Percentiles rank a stretch among this genome's conserved stretches.
Evolutionary conservation across 805 yeast species (phyloP).

Genomic region (Lachancea thermotolerans): DNA sequence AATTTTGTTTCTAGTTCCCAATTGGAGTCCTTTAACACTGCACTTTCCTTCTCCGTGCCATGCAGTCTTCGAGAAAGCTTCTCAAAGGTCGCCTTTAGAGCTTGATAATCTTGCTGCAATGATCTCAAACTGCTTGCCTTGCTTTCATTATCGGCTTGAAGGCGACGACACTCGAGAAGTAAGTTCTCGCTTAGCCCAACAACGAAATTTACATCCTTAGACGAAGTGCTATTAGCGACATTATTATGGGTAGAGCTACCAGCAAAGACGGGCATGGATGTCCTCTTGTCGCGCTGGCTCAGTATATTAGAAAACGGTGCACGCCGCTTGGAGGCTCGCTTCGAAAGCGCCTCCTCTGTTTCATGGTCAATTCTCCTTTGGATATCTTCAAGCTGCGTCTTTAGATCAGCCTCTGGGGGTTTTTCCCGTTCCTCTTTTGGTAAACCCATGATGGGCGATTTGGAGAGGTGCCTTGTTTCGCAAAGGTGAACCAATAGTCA

Average conservation of each 20-base stretch:
- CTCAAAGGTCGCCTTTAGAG: constrained; percentile 17
- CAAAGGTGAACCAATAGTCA: not conserved
- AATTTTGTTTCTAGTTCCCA: constrained; percentile 59
- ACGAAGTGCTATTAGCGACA: constrained; percentile 25
- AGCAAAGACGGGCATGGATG: constrained; percentile 20
- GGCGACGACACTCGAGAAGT: constrained; percentile 60
- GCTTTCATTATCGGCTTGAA: constrained; percentile 55
- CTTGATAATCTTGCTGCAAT: constrained; percentile 38
- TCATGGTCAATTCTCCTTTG: constrained; percentile 18
- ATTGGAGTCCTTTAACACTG: constrained; percentile 48
- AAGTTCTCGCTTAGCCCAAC: constrained; percentile 70
- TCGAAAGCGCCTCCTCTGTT: constrained; percentile 8
- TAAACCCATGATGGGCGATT: not conserved
- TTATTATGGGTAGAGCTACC: constrained; percentile 24
- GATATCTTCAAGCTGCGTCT: constrained; percentile 19
- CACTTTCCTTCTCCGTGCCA: constrained; percentile 30
- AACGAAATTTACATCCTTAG: constrained; percentile 63
- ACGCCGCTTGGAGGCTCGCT: not conserved
- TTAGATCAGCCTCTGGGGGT: constrained; percentile 3
- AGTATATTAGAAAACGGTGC: constrained; percentile 8
- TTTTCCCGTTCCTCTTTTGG: not conserved
- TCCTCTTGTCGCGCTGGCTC: constrained; percentile 10
- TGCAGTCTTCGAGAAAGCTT: constrained; percentile 10
- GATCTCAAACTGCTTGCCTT: constrained; percentile 39
- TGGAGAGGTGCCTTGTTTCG: not conserved